These are phyloP conservation scores for Nelumbo lutea DNA, from an alignment of 164 flowering plant species.

Conservation along the genomic window DNA sequence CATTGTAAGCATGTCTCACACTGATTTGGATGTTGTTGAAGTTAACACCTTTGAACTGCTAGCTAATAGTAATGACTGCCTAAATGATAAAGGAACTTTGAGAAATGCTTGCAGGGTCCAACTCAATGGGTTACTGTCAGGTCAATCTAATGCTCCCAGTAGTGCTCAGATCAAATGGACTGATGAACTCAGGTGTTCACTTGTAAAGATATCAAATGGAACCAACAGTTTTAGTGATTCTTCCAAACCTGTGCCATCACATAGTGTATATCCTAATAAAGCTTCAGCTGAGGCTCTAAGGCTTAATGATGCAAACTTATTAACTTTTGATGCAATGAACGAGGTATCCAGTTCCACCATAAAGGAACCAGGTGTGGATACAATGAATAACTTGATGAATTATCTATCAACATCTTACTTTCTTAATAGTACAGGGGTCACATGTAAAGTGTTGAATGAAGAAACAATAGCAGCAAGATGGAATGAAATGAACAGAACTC, in stretches of 20 bases:
- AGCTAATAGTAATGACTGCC: background rate
- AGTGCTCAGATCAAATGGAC: constrained; percentile 3
- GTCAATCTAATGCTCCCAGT: constrained; percentile 4
- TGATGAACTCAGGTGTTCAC: constrained; percentile 9
- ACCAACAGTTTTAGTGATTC: constrained; percentile 5
- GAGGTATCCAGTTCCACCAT: background rate
- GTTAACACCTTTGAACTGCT: constrained; percentile 1
- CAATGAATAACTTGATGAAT: background rate
- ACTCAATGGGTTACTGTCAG: background rate
- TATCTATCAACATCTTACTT: background rate
- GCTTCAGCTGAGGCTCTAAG: constrained; percentile 1
- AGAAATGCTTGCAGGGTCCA: constrained; percentile 4
- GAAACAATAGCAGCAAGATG: background rate
- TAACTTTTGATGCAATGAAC: background rate
- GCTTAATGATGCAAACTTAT: background rate
- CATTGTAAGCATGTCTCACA: background rate
- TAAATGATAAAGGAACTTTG: constrained; percentile 2
- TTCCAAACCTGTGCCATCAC: background rate
- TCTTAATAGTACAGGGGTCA: background rate
- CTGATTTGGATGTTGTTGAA: constrained; percentile 5
- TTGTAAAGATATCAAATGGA: constrained; percentile 5
- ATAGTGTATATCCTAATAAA: background rate
- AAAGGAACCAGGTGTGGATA: background rate
- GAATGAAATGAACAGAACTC: background rate
- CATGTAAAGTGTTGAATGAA: background rate